phyloP scores from a whole-genome alignment of 225 moss, liverwort and hornwort species.

The Straminergon stramineum region DNA sequence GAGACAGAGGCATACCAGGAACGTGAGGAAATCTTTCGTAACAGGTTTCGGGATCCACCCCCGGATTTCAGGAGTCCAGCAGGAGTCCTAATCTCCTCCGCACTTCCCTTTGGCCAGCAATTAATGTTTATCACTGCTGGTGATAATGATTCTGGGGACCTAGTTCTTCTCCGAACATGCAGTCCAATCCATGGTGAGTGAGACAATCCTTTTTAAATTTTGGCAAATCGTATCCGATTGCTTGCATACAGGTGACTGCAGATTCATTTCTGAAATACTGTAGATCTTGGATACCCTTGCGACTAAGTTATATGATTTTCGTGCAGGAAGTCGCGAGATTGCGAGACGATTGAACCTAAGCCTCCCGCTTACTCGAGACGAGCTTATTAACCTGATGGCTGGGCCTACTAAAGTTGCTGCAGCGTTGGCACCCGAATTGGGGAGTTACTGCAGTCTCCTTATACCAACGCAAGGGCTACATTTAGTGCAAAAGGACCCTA shows the following conservation, averaged over 20 bases:
- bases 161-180: background rate
- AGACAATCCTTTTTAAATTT: too few species aligned
- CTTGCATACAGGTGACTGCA: background rate
- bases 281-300: background rate
- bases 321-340: background rate
- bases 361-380: accelerated
- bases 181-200: background rate
- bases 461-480: background rate
- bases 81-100: background rate
- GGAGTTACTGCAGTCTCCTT: background rate
- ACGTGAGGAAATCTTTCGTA: background rate
- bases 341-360: too few species aligned
- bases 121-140: background rate
- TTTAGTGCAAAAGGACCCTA: background rate
- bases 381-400: background rate
- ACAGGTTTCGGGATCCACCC: background rate
- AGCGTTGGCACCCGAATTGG: background rate
- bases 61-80: background rate
- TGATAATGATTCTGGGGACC: background rate
- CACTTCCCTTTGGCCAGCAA: too few species aligned
- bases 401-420: background rate
- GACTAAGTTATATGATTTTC: background rate
- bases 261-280: background rate
- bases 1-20: background rate
- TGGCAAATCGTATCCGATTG: background rate